phyloP scores from a whole-genome alignment of 129 eudicot species.

The sunflower (Helianthus annuus) region HanXRQr2.0-SUNRISE NC_035444.2:17520713-17521212 shows the following conservation, averaged over 20 bases:
- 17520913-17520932: constrained; percentile 36
- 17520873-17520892: constrained; percentile 59
- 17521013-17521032: constrained; percentile 28
- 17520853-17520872: constrained; percentile 77
- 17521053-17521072: constrained; percentile 46
- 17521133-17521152: constrained; percentile 78
- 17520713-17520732: constrained; percentile 88
- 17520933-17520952: constrained; percentile 58
- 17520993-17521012: constrained; percentile 39
- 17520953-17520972: constrained; percentile 84
- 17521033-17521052: constrained; percentile 63
- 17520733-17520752: constrained; percentile 52
- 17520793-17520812: constrained; percentile 78
- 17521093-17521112: constrained; percentile 58
- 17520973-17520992: constrained; percentile 38
- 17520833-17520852: constrained; percentile 76
- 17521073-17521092: constrained; percentile 26
- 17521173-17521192: constrained; percentile 47
- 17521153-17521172: constrained; percentile 67
- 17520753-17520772: constrained; percentile 45
- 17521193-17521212: constrained; percentile 46
- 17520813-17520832: constrained; percentile 77
- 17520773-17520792: constrained; percentile 48
- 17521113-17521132: constrained; percentile 87
- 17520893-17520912: constrained; percentile 41